Evolutionary conservation across 1,284 basidiomycete species (phyloP).

Genomic region (Rhodotorula glutinis): DNA sequence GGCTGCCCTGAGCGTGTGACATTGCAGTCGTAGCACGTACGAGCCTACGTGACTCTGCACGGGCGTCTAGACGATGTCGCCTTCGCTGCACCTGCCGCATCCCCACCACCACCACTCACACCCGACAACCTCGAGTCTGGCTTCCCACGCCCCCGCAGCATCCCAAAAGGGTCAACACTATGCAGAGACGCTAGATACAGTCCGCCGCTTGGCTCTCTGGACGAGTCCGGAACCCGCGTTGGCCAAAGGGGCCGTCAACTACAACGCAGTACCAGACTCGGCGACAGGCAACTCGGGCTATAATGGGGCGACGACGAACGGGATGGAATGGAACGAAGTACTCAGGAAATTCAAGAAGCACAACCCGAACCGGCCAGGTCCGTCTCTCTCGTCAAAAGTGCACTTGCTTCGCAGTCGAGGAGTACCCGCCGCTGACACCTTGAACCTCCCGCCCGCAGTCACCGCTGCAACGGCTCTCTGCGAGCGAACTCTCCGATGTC

Average conservation of each 20-base stretch:
- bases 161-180: conserved; percentile 23
- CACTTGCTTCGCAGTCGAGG: not conserved
- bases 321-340: conserved; percentile 37
- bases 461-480: conserved; percentile 14
- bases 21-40: too few species aligned
- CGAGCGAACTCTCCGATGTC: conserved; percentile 10
- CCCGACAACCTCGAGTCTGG: not conserved
- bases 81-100: conserved; percentile 3
- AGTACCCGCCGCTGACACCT: too few species aligned
- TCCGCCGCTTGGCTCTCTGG: conserved; percentile 20
- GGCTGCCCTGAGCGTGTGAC: too few species aligned
- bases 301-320: not conserved
- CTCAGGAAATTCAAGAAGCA: conserved; percentile 37
- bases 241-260: conserved; percentile 16
- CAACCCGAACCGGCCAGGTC: conserved; percentile 23
- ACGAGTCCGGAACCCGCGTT: conserved; percentile 2
- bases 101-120: conserved; percentile 1
- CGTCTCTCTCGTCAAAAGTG: not conserved
- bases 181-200: conserved; percentile 25
- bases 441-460: conserved; percentile 1
- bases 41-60: too few species aligned
- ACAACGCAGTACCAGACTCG: not conserved
- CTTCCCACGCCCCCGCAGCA: not conserved
- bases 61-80: conserved; percentile 3
- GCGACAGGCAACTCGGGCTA: too few species aligned